Percentiles rank a stretch among this genome's conserved stretches.
Evolutionary conservation across 225 moss, liverwort and hornwort genomes (phyloP).

Genomic region (Thuidium tamariscinum): DNA sequence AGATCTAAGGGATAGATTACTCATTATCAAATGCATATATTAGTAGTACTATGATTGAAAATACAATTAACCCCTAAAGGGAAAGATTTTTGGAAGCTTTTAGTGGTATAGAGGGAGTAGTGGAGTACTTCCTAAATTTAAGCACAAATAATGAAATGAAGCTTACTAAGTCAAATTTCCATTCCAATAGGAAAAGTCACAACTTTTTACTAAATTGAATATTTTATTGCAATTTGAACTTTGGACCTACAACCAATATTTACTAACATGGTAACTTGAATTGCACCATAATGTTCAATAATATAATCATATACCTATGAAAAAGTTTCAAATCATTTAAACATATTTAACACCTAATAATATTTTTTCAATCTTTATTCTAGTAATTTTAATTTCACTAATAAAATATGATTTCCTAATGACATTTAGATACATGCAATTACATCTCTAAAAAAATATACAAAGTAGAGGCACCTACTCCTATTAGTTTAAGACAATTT

Average conservation of each 20-base stretch:
- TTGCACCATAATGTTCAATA: not conserved
- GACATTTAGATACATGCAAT: no score
- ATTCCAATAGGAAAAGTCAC: not conserved
- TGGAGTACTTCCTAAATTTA: not conserved
- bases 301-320: not conserved
- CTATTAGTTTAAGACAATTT: accelerated
- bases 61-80: no score
- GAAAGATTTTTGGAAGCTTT: no score
- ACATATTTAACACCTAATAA: not conserved
- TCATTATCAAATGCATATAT: no score
- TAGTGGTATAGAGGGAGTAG: no score
- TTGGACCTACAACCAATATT: not conserved
- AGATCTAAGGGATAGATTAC: no score
- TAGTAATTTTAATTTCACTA: no score
- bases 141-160: accelerated
- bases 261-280: accelerated
- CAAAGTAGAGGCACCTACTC: not conserved
- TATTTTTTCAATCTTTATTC: not conserved
- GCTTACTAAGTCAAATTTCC: not conserved
- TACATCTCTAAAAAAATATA: not conserved
- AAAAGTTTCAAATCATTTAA: not conserved
- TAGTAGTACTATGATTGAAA: no score
- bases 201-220: not conserved
- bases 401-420: no score
- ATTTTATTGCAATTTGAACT: not conserved